Base-by-base conservation (phyloP, 176 grass and related monocot genomes). In the Lolium multiflorum region DNA sequence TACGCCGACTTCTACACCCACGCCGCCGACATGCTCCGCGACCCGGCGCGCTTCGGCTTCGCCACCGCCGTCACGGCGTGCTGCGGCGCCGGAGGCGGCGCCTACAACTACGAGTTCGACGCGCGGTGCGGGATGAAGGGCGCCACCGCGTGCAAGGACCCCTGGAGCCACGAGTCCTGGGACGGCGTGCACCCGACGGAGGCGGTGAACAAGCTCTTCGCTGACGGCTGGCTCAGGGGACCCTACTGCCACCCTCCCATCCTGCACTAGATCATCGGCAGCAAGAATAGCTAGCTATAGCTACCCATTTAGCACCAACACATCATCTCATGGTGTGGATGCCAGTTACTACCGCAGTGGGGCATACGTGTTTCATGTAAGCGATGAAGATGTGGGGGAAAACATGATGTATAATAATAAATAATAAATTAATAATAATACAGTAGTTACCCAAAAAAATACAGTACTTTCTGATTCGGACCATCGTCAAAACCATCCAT, bases 1-100 rank as follows among this genome's bases (percentile, higher is more conserved):
- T 93, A 93, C 83, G 91, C 77, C n/a, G 88, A 93, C 83, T 85
- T 79, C 86, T 93, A 88, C 78, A 21, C 72, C 18, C 60, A 75
- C 43, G 25, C 83, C 24, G 10, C n/a, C 6, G 35, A 64, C 37
- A 65, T 90, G 88, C 75, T 89, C 41, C 84, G n/a, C 18, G 47
- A 35, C 56, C 91, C 91, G 43, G 15, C 65, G 16, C 74, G 44
- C 3, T 84, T 65, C 81, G 87, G 81, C 20, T 89, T 89, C 24
- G 26, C 41, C 44, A 15, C 7, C 28, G 28, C 28, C 44, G 56
- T 84, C 13, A 48, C 54, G 28, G 63, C 87, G 43, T 89, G 81
- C 81, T 79, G 87, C 64, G 81, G 87, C 24, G 87, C 50, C 0
- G 87, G 81, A 25, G 81, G 65, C 25, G 10, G 15, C 24, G 31